Evolutionary conservation across 371 early-diverging fungal species (phyloP), one percentile per base, ranked within the genome.

Genomic region (Rhizomucor miehei): DNA sequence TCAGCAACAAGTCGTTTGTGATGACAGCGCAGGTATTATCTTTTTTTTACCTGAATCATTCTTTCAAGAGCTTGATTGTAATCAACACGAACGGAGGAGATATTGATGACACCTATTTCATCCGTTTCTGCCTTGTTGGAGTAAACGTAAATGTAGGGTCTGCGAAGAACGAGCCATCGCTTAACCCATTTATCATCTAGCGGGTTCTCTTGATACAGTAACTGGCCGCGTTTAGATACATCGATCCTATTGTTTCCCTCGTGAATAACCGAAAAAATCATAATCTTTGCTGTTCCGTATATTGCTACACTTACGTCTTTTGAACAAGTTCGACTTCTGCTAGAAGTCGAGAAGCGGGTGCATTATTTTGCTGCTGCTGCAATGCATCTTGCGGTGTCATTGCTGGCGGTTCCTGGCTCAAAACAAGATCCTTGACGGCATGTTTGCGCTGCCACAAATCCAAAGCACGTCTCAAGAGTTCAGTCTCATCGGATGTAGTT

Each of bases 141-240:
- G 67, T 89, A 92, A 41, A 92, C 77, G 57, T 86, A 91, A 40
- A 95, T 77, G 60, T 89, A 91, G 11, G 95, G 95, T 50, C 87
- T 78, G 56, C 91, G 87, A 48, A 95, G 79, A 36, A 93, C 91
- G 70, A 91, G 85, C 89, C 88, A 93, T 4, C 87, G 79, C 51
- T 85, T 82, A 2, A 80, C 71, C 95, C 95, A 95, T 20, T 62
- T 59, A 51, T 87, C 87, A 17, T 77, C 77, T 10, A 71, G 64
- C 11, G 79, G 69, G 51, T 79, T 68, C 44, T 89, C 81, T 29
- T 85, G 86, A 54, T 79, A 84, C 16, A 81, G 69, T 19, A 85
- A 64, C 47, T 83, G 81, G 16, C 88, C 84, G 49, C 69, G 77
- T 58, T 82, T 84, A 16, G 85, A 69, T 14, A 84, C 63, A 56